These are phyloP conservation scores for Daldinia concentrica DNA, from an alignment of 495 filamentous ascomycete species.

Conservation along the genomic window DNA sequence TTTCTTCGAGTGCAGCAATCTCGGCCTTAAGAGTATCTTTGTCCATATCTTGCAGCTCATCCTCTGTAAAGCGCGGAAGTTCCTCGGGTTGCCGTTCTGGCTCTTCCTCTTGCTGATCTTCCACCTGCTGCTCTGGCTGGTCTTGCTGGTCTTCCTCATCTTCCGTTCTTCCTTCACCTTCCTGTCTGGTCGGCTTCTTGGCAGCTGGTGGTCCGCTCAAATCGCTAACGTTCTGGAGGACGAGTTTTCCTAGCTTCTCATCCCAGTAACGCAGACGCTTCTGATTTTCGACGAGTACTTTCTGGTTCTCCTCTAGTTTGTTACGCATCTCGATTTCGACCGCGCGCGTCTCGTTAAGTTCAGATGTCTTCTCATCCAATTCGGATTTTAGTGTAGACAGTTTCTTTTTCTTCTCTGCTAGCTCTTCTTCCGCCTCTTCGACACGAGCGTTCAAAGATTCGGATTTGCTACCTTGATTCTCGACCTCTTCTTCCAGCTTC, in stretches of 20 bases:
- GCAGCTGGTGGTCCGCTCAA: slow-evolving; percentile 60
- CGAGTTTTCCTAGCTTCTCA: slow-evolving; percentile 83
- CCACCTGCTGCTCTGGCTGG: slow-evolving; percentile 28
- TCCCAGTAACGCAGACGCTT: slow-evolving; percentile 85
- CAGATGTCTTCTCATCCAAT: slow-evolving; percentile 84
- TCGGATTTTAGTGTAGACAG: slow-evolving; percentile 81
- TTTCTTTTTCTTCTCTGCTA: slow-evolving; percentile 82
- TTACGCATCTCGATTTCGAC: slow-evolving; percentile 98
- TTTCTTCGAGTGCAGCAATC: slow-evolving; percentile 91
- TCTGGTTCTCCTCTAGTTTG: slow-evolving; percentile 95
- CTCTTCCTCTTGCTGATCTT: slow-evolving; percentile 45
- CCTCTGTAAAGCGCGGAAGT: slow-evolving; percentile 82
- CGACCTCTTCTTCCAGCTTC: slow-evolving; percentile 76
- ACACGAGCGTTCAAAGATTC: slow-evolving; percentile 76
- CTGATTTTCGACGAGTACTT: slow-evolving; percentile 85
- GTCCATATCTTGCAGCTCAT: slow-evolving; percentile 92
- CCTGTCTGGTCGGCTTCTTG: slow-evolving; percentile 34
- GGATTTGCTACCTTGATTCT: slow-evolving; percentile 76
- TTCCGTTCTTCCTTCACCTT: slow-evolving; percentile 26
- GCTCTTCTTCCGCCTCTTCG: slow-evolving; percentile 84
- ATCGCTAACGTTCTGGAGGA: slow-evolving; percentile 80
- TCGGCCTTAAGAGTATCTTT: slow-evolving; percentile 85
- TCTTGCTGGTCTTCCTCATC: slow-evolving; percentile 7
- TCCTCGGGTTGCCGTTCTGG: slow-evolving; percentile 52
- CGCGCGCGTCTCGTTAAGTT: slow-evolving; percentile 88